Conservation (phyloP, 2,329 filamentous ascomycete genomes). For the Colletotrichum nymphaeae region DNA sequence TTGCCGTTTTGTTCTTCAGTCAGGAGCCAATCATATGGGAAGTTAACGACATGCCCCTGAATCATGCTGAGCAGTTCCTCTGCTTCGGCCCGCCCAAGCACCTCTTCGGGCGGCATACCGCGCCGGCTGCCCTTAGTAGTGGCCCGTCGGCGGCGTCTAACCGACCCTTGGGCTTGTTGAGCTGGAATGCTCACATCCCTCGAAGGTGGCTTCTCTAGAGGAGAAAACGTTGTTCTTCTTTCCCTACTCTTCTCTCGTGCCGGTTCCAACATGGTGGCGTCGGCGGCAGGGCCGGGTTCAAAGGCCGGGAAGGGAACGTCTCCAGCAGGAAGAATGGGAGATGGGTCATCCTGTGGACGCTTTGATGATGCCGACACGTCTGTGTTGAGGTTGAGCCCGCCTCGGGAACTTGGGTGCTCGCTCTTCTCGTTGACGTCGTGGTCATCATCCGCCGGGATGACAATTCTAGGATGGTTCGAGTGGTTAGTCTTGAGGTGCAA, state of each 20-base stretch:
- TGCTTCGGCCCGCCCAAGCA: constrained; percentile 80
- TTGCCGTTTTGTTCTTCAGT: constrained; percentile 93
- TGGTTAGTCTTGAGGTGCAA: constrained; percentile 42
- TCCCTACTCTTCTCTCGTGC: constrained; percentile 54
- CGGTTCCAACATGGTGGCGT: constrained; percentile 47
- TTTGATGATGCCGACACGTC: constrained; percentile 41
- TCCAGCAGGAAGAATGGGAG: constrained; percentile 55
- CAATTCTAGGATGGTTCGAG: constrained; percentile 43
- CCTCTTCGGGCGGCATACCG: constrained; percentile 77
- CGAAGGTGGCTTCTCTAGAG: constrained; percentile 59
- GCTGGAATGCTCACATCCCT: constrained; percentile 45
- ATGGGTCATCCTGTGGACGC: constrained; percentile 49
- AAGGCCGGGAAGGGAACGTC: constrained; percentile 60
- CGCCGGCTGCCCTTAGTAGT: constrained; percentile 77
- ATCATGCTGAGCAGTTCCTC: constrained; percentile 84
- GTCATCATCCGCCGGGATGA: constrained; percentile 45
- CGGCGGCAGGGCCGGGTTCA: constrained; percentile 46
- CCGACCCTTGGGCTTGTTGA: constrained; percentile 56
- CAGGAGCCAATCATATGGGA: constrained; percentile 95
- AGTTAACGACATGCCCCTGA: constrained; percentile 89
- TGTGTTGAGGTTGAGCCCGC: constrained; percentile 22
- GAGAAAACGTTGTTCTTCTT: constrained; percentile 68
- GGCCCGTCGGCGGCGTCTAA: constrained; percentile 73
- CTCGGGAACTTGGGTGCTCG: constrained; percentile 6
- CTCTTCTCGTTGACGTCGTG: constrained; percentile 54